phyloP scores from a whole-genome alignment of 1,139 yeast genomes.

The Kodamaea sp. region DNA sequence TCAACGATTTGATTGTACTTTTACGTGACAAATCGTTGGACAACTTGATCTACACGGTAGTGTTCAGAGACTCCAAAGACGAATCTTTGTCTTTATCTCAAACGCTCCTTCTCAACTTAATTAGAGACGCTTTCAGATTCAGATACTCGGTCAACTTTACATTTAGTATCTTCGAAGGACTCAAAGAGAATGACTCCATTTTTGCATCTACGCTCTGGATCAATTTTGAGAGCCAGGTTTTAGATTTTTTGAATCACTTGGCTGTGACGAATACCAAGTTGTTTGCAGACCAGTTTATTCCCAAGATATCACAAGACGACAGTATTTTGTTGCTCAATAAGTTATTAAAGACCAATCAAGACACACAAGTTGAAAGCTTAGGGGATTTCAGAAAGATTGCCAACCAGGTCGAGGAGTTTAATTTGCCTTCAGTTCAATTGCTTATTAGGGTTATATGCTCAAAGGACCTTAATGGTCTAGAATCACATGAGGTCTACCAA shows the following conservation, averaged over 20 bases:
- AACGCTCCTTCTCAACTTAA: constrained; percentile 16
- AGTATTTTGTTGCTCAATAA: constrained; percentile 24
- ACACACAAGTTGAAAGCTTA: constrained; percentile 12
- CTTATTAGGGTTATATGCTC: constrained; percentile 27
- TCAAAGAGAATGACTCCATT: constrained; percentile 10
- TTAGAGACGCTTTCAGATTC: constrained; percentile 14
- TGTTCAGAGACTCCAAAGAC: constrained; percentile 15
- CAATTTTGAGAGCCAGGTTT: constrained; percentile 9
- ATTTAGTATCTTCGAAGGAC: constrained; percentile 11
- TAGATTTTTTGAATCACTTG: constrained; percentile 19
- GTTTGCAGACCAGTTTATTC: constrained; percentile 25
- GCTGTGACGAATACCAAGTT: constrained; percentile 23
- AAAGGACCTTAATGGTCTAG: constrained; percentile 17
- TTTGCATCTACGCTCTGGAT: constrained; percentile 13
- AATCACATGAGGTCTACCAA: constrained; percentile 12
- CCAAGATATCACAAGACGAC: constrained; percentile 20
- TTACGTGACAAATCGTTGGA: constrained; percentile 1
- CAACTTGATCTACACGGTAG: constrained; percentile 17
- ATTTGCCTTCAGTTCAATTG: constrained; percentile 54
- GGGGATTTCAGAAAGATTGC: constrained; percentile 23
- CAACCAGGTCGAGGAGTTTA: constrained; percentile 48
- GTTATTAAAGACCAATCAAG: constrained; percentile 12
- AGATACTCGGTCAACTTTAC: constrained; percentile 3
- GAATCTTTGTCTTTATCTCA: constrained; percentile 13
- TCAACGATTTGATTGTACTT: constrained; percentile 16